Base-by-base conservation (phyloP, 176 grass and related monocot genomes). In the Pontederia paniculata region DNA sequence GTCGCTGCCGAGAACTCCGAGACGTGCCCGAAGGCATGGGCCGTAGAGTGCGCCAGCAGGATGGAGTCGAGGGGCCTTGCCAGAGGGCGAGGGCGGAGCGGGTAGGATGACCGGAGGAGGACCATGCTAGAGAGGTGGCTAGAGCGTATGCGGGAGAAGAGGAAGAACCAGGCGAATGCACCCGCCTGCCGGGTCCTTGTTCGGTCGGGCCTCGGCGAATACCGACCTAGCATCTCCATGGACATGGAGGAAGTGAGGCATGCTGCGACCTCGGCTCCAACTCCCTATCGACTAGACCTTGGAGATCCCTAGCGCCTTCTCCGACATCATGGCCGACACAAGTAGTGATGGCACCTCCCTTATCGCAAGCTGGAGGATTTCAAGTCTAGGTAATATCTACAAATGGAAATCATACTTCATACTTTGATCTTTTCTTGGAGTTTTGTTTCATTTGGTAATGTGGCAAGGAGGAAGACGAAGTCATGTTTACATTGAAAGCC, bases 171-270 rank as follows among this genome's bases (percentile, higher is more conserved):
- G 63, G 77, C 52, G 49, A 17, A 5, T 14, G n/a, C n/a, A n/a
- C 16, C 10, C 62, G 76, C 46, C 73, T 62, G 0, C 61, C 77
- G 21, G 60, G 9, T 57, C 52, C 11, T 63, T 60, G 37, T 63
- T 37, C 37, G 54, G 42, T 14, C 37, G 60, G 21, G 66, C 45
- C 20, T 13, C 13, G 21, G 79, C 62, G n/a, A 73, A 65, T 17
- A 42, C 60, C 73, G 28, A 77, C 77, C 21, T 21, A n/a, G n/a
- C n/a, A 20, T 71, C 45, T 21, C 22, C 51, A 89, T 89, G 86
- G 81, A 89, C 74, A 67, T 89, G 74, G 80, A 81, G 63, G 86
- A 89, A 74, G 77, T 89, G 61, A 78, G 11, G 86, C 81, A 31
- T 89, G 86, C 74, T 61, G 80, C 25, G 86, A 89, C 62, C 81